These are phyloP conservation scores for Beverwykella pulmonaria DNA, from an alignment of 495 filamentous ascomycete species.

Conservation along the genomic window DNA sequence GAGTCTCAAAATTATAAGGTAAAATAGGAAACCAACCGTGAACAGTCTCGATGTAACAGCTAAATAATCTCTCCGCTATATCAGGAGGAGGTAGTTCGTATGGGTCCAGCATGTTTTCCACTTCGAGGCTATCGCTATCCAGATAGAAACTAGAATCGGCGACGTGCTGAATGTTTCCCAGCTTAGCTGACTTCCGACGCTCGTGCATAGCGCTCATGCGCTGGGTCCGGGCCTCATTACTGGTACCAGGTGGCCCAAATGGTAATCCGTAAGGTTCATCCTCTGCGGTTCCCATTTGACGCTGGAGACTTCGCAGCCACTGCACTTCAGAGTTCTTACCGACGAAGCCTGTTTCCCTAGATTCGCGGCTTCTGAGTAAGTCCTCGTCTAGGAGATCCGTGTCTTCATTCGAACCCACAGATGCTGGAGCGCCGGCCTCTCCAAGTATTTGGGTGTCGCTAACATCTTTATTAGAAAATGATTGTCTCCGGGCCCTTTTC, in stretches of 20 bases:
- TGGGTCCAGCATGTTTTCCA: conserved; percentile 6
- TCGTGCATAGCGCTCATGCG: neutral
- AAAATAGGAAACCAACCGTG: conserved; percentile 18
- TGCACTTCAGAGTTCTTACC: conserved; percentile 13
- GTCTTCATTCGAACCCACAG: conserved; percentile 13
- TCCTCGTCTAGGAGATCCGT: conserved; percentile 11
- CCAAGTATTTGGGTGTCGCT: neutral
- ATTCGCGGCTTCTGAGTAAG: conserved; percentile 7
- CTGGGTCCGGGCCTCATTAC: neutral
- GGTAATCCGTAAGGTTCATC: neutral
- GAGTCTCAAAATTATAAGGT: neutral
- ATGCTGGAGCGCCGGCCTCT: conserved; percentile 1
- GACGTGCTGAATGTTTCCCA: neutral
- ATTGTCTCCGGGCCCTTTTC: neutral
- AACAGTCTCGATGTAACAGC: neutral
- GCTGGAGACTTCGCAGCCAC: conserved; percentile 10
- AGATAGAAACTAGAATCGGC: conserved; percentile 14
- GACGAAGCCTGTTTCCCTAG: conserved; percentile 10
- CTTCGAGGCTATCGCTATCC: conserved; percentile 6
- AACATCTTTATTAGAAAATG: neutral
- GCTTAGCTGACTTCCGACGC: neutral
- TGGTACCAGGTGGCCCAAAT: neutral
- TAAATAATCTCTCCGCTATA: conserved; percentile 1
- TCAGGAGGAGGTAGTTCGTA: conserved; percentile 8
- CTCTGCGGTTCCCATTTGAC: neutral